phyloP scores from a whole-genome alignment of 805 yeast species.

The Candida easanensis region DNA sequence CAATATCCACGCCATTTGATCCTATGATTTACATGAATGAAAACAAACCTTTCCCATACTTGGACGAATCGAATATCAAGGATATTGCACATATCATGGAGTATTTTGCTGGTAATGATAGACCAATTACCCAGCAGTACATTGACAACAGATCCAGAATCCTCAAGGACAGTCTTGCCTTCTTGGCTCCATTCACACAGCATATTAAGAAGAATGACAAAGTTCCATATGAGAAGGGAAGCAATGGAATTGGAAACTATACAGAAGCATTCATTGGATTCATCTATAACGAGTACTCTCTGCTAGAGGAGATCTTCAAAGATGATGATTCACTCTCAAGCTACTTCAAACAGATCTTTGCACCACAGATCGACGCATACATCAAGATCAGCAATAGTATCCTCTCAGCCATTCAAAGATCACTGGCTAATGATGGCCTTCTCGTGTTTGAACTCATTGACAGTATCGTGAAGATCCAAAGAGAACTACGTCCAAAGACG shows the following conservation, averaged over 20 bases:
- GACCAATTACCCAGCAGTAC: slow-evolving; percentile 32
- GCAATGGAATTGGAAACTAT: slow-evolving; percentile 54
- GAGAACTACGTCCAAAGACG: slow-evolving; percentile 30
- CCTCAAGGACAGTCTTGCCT: slow-evolving; percentile 42
- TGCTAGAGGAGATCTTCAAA: slow-evolving; percentile 42
- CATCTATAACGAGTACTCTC: slow-evolving; percentile 47
- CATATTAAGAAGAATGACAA: slow-evolving; percentile 35
- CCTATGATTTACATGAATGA: slow-evolving; percentile 40
- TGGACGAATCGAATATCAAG: slow-evolving; percentile 33
- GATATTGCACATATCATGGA: slow-evolving; percentile 42
- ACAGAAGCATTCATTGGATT: slow-evolving; percentile 49
- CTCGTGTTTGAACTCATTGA: slow-evolving; percentile 60
- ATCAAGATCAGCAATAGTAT: slow-evolving; percentile 37
- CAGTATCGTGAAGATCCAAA: slow-evolving; percentile 34
- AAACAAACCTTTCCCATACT: slow-evolving; percentile 40
- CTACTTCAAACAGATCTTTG: slow-evolving; percentile 33
- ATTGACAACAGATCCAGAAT: slow-evolving; percentile 40
- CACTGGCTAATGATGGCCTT: slow-evolving; percentile 46
- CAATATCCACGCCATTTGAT: slow-evolving; percentile 41
- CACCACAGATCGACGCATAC: slow-evolving; percentile 37
- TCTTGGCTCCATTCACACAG: slow-evolving; percentile 44
- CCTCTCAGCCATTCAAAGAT: slow-evolving; percentile 37
- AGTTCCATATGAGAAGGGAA: slow-evolving; percentile 58
- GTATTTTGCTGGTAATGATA: slow-evolving; percentile 40
- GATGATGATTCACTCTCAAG: slow-evolving; percentile 29